These are phyloP conservation scores for Boletus reticulatus DNA, from an alignment of 768 basidiomycete species.

Conservation along the genomic window DNA sequence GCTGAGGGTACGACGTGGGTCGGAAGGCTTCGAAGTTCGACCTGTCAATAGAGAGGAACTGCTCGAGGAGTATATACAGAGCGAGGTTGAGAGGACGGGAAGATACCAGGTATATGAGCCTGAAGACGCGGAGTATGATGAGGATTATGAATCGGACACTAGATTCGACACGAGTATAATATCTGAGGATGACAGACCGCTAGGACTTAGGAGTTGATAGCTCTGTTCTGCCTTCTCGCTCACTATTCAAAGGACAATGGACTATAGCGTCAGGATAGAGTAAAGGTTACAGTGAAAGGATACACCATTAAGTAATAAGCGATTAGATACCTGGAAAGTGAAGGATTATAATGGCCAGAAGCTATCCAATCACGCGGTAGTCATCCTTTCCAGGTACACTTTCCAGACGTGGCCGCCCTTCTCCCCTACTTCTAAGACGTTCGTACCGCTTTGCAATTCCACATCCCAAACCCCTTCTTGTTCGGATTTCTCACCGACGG, in stretches of 20 bases:
- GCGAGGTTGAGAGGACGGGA: constrained; percentile 52
- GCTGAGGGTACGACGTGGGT: constrained; percentile 61
- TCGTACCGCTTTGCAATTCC: constrained; percentile 54
- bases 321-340: constrained; percentile 22
- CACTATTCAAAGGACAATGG: constrained; percentile 6
- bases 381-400: constrained; percentile 55
- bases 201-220: constrained; percentile 18
- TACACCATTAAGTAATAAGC: constrained; percentile 34
- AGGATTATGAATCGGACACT: constrained; percentile 30
- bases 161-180: neutral
- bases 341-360: constrained; percentile 5
- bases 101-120: constrained; percentile 71
- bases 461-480: constrained; percentile 60
- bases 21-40: constrained; percentile 80
- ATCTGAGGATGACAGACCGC: constrained; percentile 23
- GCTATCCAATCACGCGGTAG: constrained; percentile 17
- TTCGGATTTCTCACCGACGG: constrained; percentile 45
- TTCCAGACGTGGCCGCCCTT: constrained; percentile 70
- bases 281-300: constrained; percentile 24
- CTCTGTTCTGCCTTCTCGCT: neutral
- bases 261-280: constrained; percentile 20
- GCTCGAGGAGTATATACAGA: constrained; percentile 54
- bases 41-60: constrained; percentile 62
- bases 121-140: constrained; percentile 47
- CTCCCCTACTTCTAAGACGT: constrained; percentile 71